These are phyloP conservation scores for Penicillium salamii DNA, from an alignment of 495 filamentous ascomycete genomes.

Conservation along the genomic window DNA sequence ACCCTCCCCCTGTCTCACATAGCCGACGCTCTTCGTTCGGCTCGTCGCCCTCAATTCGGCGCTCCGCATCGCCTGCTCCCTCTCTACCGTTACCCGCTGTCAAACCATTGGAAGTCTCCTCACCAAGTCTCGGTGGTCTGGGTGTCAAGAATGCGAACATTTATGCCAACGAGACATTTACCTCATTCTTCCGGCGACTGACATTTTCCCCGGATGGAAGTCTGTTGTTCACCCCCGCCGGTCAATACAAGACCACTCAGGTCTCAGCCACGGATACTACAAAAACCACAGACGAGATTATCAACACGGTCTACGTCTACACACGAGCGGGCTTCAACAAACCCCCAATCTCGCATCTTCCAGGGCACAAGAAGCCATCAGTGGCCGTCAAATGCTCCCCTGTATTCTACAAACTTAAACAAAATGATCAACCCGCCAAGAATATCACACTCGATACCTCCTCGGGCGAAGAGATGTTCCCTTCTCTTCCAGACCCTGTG, in stretches of 20 bases:
- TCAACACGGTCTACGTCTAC: conserved; percentile 98
- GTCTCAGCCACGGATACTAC: conserved; percentile 60
- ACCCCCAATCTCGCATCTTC: conserved; percentile 94
- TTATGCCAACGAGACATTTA: conserved; percentile 96
- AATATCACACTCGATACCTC: conserved; percentile 94
- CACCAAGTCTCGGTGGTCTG: conserved; percentile 58
- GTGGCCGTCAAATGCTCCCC: conserved; percentile 95
- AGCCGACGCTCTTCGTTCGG: conserved; percentile 94
- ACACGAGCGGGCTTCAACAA: conserved; percentile 95
- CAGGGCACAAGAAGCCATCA: conserved; percentile 97
- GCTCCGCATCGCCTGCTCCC: conserved; percentile 92
- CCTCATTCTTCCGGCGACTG: conserved; percentile 92
- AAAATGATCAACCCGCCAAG: conserved; percentile 64
- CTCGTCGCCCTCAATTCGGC: conserved; percentile 76
- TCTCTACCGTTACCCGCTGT: conserved; percentile 94
- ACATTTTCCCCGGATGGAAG: conserved; percentile 96
- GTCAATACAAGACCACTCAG: conserved; percentile 86
- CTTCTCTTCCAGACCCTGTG: conserved; percentile 77
- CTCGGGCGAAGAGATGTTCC: conserved; percentile 77
- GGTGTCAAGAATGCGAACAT: conserved; percentile 82
- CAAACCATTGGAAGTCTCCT: conserved; percentile 89
- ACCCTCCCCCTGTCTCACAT: conserved; percentile 87
- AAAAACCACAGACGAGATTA: conserved; percentile 78
- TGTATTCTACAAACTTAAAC: conserved; percentile 77
- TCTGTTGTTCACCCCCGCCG: conserved; percentile 90